Evolutionary conservation across 805 yeast genomes (phyloP).

Genomic region (Pichia phayaonensis): DNA sequence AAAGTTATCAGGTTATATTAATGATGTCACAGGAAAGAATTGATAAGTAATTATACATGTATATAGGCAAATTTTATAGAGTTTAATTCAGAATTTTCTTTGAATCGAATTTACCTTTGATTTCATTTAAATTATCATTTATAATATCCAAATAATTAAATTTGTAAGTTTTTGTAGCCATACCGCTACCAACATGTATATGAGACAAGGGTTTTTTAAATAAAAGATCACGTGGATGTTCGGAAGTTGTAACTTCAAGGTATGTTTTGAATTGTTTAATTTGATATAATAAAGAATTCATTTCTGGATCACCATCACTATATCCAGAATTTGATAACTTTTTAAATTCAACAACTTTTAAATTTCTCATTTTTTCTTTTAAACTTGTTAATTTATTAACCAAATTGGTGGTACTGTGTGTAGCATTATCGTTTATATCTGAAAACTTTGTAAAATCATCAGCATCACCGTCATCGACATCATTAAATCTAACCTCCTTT

Average conservation of each 20-base stretch:
- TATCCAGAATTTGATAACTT: slow-evolving; percentile 11
- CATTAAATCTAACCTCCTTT: background rate
- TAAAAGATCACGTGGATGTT: slow-evolving; percentile 28
- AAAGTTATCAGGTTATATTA: slow-evolving; percentile 1
- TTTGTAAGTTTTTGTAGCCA: slow-evolving; percentile 5
- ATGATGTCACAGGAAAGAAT: background rate
- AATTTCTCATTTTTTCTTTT: slow-evolving; percentile 21
- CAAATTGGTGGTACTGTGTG: slow-evolving; percentile 13
- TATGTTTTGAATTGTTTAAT: slow-evolving; percentile 26
- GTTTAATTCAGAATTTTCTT: background rate
- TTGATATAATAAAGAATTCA: slow-evolving; percentile 30
- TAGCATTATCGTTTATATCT: slow-evolving; percentile 10
- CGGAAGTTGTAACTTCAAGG: slow-evolving; percentile 26
- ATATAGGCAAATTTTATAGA: background rate
- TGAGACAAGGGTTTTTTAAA: slow-evolving; percentile 24
- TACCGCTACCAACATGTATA: slow-evolving; percentile 5
- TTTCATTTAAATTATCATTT: slow-evolving; percentile 19
- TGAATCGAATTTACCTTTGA: background rate
- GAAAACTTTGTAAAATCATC: background rate
- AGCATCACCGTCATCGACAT: background rate
- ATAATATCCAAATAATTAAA: slow-evolving; percentile 24
- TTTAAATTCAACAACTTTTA: slow-evolving; percentile 21
- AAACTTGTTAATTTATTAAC: slow-evolving; percentile 24
- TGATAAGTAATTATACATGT: background rate
- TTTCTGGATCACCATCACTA: slow-evolving; percentile 20